phyloP scores from a whole-genome alignment of 371 early-diverging fungal species.

The Batrachochytrium dendrobatidis region DNA sequence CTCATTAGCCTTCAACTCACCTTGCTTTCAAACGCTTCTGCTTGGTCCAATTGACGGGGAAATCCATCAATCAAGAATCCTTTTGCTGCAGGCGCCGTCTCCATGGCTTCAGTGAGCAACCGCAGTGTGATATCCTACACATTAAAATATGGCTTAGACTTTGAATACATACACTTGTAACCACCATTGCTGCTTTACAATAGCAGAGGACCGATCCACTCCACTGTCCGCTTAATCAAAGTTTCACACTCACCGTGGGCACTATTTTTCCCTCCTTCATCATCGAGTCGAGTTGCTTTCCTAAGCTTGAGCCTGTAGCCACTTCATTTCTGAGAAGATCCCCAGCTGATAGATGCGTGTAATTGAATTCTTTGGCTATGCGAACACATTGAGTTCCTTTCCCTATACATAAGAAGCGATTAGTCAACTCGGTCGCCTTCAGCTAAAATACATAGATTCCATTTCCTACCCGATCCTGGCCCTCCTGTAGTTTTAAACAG shows the following conservation, averaged over 20 bases:
- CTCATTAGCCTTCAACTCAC: neutral
- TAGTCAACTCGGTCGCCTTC: neutral
- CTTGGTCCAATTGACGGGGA: constrained; percentile 37
- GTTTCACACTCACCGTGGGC: constrained; percentile 32
- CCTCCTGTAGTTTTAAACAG: constrained; percentile 26
- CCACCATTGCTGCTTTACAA: no score
- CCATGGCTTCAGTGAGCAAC: constrained; percentile 33
- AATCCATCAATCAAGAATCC: constrained; percentile 43
- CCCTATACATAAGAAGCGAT: constrained; percentile 7
- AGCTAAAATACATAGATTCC: neutral
- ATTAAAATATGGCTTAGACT: no score
- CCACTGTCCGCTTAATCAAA: no score
- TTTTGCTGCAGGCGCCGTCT: constrained; percentile 2
- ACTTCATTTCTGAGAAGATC: constrained; percentile 63
- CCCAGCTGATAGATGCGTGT: constrained; percentile 58
- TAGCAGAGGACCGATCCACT: no score
- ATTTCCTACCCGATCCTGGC: constrained; percentile 24
- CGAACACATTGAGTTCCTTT: constrained; percentile 37
- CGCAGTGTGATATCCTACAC: constrained; percentile 38
- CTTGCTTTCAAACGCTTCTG: constrained; percentile 28
- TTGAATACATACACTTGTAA: no score
- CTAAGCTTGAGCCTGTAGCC: constrained; percentile 40
- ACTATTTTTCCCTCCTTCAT: constrained; percentile 61
- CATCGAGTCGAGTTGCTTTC: constrained; percentile 38
- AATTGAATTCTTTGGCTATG: constrained; percentile 27